A percentile compares a stretch with the other conserved stretches of the same genome.
Evolutionary conservation across 2,329 filamentous ascomycete species (phyloP).

Genomic region (Endocalyx cinctus): DNA sequence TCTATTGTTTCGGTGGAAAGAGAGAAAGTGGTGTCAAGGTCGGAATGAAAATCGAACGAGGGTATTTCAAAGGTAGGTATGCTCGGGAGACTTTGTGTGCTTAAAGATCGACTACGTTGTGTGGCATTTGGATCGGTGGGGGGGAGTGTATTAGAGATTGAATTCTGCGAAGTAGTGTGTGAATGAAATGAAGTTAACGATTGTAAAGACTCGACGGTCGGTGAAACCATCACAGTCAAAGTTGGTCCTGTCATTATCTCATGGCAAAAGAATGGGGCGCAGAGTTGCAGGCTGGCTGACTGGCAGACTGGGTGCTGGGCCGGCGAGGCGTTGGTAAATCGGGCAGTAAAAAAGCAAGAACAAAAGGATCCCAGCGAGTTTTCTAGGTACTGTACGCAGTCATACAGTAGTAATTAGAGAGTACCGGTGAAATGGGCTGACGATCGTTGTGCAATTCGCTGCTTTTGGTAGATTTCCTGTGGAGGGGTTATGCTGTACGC

Average conservation of each 20-base stretch:
- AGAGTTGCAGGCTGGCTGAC: no score
- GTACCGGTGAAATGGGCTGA: no score
- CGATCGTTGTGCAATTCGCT: no score
- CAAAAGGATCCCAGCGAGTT: no score
- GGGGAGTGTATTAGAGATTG: slow-evolving; percentile 17
- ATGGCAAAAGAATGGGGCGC: slow-evolving; percentile 30
- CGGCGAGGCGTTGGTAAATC: no score
- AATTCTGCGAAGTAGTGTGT: slow-evolving; percentile 22
- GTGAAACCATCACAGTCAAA: slow-evolving; percentile 33
- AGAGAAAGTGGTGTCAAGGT: slow-evolving; percentile 43
- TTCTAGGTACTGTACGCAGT: no score
- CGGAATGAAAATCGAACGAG: slow-evolving; percentile 46
- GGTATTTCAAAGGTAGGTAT: slow-evolving; percentile 46
- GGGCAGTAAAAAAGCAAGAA: no score
- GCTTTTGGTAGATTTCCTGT: no score
- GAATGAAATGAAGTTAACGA: slow-evolving; percentile 24
- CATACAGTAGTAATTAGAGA: no score
- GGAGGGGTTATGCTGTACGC: no score
- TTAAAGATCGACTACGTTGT: slow-evolving; percentile 16
- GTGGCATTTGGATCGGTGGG: slow-evolving; percentile 9
- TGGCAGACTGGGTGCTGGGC: no score
- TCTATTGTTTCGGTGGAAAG: slow-evolving; percentile 27
- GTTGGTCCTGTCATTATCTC: slow-evolving; percentile 42
- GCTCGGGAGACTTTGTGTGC: slow-evolving; percentile 30
- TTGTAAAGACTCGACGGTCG: slow-evolving; percentile 34